Evolutionary conservation across 2,329 filamentous ascomycete species (phyloP).

Genomic region (Verticillium nubilum): DNA sequence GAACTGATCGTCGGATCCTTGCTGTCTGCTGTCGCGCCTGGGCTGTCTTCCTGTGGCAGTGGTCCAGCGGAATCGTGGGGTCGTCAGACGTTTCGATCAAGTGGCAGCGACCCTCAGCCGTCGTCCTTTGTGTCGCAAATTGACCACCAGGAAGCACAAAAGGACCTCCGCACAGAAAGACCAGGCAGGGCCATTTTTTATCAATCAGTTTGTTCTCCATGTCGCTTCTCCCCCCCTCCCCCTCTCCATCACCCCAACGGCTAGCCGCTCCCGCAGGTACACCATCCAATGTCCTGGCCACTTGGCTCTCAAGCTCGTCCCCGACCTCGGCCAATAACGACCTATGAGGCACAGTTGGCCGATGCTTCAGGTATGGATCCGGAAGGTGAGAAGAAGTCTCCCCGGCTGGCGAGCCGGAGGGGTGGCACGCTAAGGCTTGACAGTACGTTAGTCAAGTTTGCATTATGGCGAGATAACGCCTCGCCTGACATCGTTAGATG

Average conservation of each 20-base stretch:
- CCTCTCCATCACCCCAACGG: not conserved
- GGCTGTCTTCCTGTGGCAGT: not conserved
- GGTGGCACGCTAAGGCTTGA: not conserved
- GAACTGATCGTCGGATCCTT: not conserved
- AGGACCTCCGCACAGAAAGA: not conserved
- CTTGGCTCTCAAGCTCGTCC: not conserved
- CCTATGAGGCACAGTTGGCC: not conserved
- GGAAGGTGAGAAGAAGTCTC: not conserved
- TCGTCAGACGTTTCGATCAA: not conserved
- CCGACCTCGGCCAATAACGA: not conserved
- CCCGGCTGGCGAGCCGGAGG: not conserved
- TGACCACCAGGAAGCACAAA: not conserved
- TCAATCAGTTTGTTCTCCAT: not conserved
- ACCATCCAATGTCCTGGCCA: not conserved
- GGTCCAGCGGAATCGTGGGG: not conserved
- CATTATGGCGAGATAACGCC: not conserved
- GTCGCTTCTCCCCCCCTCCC: not conserved
- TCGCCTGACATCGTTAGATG: not conserved
- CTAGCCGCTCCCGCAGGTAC: not conserved
- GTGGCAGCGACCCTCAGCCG: not conserved
- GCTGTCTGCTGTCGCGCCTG: not conserved
- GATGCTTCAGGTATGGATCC: not conserved
- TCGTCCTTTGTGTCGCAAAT: not conserved
- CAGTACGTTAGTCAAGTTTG: not conserved
- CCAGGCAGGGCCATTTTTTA: not conserved